Conservation (phyloP, 2,329 filamentous ascomycete genomes). For the Paraphaeosphaeria minitans region DNA sequence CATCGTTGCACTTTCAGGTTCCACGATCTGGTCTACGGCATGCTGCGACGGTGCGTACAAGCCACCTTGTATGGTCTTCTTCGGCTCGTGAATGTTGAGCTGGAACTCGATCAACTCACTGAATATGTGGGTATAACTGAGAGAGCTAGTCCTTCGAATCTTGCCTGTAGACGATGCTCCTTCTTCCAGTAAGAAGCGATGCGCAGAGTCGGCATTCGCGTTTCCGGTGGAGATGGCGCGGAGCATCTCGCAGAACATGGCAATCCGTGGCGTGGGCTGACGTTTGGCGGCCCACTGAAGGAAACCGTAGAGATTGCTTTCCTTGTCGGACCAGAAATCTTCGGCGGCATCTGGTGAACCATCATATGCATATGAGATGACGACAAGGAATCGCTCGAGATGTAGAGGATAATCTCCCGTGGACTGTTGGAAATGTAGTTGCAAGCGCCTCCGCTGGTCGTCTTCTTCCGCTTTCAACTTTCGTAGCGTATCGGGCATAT, state of each 20-base stretch:
- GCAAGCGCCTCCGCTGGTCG: constrained; percentile 68
- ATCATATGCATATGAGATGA: constrained; percentile 92
- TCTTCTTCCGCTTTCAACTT: constrained; percentile 88
- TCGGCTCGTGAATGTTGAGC: constrained; percentile 74
- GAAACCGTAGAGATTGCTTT: constrained; percentile 92
- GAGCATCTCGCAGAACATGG: constrained; percentile 95
- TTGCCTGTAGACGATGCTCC: constrained; percentile 70
- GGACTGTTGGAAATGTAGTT: constrained; percentile 49
- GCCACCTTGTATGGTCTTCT: constrained; percentile 65
- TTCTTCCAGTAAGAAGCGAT: constrained; percentile 89
- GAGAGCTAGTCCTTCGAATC: constrained; percentile 78
- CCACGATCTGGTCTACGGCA: constrained; percentile 66
- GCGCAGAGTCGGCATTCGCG: constrained; percentile 80
- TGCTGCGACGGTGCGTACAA: constrained; percentile 50
- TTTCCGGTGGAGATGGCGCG: constrained; percentile 84
- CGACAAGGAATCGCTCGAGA: constrained; percentile 86
- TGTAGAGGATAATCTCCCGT: constrained; percentile 62
- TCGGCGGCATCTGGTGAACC: constrained; percentile 81
- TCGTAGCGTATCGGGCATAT: constrained; percentile 89
- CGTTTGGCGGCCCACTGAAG: constrained; percentile 95
- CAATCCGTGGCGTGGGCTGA: constrained; percentile 93
- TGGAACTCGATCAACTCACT: constrained; percentile 87
- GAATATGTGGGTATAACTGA: constrained; percentile 94
- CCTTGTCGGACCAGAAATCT: constrained; percentile 89
- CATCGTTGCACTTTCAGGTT: constrained; percentile 96